Base-by-base conservation (phyloP, 495 filamentous ascomycete genomes). In the Neurospora hispaniola region DNA sequence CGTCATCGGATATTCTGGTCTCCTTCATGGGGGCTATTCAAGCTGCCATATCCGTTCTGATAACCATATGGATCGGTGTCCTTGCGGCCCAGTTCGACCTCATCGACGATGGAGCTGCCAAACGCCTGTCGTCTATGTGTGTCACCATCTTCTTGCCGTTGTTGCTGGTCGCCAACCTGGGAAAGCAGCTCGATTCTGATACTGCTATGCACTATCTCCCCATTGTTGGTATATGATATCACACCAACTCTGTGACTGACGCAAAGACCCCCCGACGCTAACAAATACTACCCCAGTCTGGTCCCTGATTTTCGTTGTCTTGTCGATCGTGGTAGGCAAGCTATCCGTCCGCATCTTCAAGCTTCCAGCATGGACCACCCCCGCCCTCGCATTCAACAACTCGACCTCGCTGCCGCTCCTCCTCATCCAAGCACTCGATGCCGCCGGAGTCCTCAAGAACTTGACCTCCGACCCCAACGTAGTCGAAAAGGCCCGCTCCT, bases 331-430 rank as follows among this genome's bases (percentile, higher is more conserved):
- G 38, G 79, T 85, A 69, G 83, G 83, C 42, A 76, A 83, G 46
- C 73, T 84, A 31, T 81, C 78, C 35, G 78, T 80, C 54, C 71
- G 79, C 23, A 75, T 78, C 20, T 75, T 84, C n/a, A 76, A 75
- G 42, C 76, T 93, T 42, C 92, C 91, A 3, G 80, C 82, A 69
- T 94, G 90, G 91, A 85, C 87, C 16, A 88, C 88, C 0, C 88
- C 89, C 0, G 89, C 90, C 1, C 85, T 92, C 69, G 84, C 89
- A 48, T 93, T 94, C 82, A 94, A 93, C 82, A 95, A 94, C 76
- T 92, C 92, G 0, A 92, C 90, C 1, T 88, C 85, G 39, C 87
- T 93, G 42, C 92, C 91, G 0, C 81, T 95, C 18, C 82, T 93
- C 5, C 85, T 94, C 4, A 83, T 93, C 42, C 84, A 91, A 71